Percentiles rank a stretch among this genome's conserved stretches.
phyloP scores from a whole-genome alignment of 2,329 filamentous ascomycete genomes.

The Neocatenulostroma microsporum region DNA sequence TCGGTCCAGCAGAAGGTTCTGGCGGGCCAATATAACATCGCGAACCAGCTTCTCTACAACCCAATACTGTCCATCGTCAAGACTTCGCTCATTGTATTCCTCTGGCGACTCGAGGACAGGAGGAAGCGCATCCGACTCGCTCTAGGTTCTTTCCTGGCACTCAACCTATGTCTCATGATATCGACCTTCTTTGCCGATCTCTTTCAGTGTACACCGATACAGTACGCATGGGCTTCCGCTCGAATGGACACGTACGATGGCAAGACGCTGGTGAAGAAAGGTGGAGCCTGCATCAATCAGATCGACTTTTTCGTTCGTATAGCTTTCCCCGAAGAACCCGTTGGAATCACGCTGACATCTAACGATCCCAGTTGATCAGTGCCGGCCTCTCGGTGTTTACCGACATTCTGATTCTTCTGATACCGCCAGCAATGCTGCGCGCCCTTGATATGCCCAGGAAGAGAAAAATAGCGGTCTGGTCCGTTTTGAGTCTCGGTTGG shows the following conservation, averaged over 20 bases:
- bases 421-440: slow-evolving; percentile 39
- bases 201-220: slow-evolving; percentile 29
- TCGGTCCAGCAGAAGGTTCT: no score
- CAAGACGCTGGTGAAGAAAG: no score
- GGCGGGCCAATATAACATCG: no score
- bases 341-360: no score
- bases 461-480: slow-evolving; percentile 27
- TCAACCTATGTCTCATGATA: slow-evolving; percentile 29
- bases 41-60: slow-evolving; percentile 33
- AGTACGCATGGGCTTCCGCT: slow-evolving; percentile 11
- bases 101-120: slow-evolving; percentile 30
- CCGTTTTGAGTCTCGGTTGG: slow-evolving; percentile 29
- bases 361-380: no score
- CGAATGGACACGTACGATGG: no score
- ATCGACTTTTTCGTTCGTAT: no score
- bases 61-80: slow-evolving; percentile 31
- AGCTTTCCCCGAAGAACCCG: no score
- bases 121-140: slow-evolving; percentile 24
- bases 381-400: slow-evolving; percentile 31
- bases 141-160: slow-evolving; percentile 28
- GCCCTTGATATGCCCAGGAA: slow-evolving; percentile 36
- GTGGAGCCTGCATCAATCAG: no score
- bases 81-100: slow-evolving; percentile 32
- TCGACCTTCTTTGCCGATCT: slow-evolving; percentile 31
- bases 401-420: slow-evolving; percentile 34